A percentile compares a stretch with the other conserved stretches of the same genome.
Evolutionary conservation across 1,284 basidiomycete genomes (phyloP).

Genomic region (Cryptococcus sp.): DNA sequence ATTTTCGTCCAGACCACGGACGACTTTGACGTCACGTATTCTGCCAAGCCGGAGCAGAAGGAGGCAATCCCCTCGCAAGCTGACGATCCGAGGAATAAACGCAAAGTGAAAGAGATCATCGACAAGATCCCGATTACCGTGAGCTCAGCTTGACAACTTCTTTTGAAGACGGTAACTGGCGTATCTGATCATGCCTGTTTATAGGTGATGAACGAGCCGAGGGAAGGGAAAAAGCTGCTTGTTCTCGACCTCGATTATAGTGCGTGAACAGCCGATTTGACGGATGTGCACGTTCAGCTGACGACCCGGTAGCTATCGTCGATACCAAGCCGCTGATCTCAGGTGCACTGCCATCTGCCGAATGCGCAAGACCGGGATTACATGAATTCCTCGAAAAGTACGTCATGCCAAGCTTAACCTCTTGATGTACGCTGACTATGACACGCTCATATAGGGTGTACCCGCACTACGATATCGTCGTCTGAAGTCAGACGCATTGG

Average conservation of each 20-base stretch:
- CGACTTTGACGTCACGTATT: conserved; percentile 76
- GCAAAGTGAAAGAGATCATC: conserved; percentile 73
- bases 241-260: conserved; percentile 90
- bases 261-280: conserved; percentile 41
- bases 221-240: conserved; percentile 73
- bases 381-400: conserved; percentile 70
- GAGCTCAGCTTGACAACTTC: conserved; percentile 3
- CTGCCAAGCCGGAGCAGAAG: conserved; percentile 24
- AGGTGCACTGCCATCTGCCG: conserved; percentile 70
- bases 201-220: conserved; percentile 72
- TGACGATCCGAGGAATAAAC: conserved; percentile 72
- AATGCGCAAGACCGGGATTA: conserved; percentile 77
- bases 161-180: too few relatives aligned
- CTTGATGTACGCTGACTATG: not conserved
- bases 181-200: conserved; percentile 6
- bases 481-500: conserved; percentile 82
- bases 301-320: conserved; percentile 63
- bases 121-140: conserved; percentile 60
- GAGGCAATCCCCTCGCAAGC: conserved; percentile 54
- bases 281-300: too few relatives aligned
- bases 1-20: conserved; percentile 58
- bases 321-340: conserved; percentile 79
- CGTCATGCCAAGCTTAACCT: conserved; percentile 7
- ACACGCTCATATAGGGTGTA: conserved; percentile 58
- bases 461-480: conserved; percentile 78